phyloP scores from a whole-genome alignment of 352 stramenopile species.

The Phytophthora uliginosa region DNA sequence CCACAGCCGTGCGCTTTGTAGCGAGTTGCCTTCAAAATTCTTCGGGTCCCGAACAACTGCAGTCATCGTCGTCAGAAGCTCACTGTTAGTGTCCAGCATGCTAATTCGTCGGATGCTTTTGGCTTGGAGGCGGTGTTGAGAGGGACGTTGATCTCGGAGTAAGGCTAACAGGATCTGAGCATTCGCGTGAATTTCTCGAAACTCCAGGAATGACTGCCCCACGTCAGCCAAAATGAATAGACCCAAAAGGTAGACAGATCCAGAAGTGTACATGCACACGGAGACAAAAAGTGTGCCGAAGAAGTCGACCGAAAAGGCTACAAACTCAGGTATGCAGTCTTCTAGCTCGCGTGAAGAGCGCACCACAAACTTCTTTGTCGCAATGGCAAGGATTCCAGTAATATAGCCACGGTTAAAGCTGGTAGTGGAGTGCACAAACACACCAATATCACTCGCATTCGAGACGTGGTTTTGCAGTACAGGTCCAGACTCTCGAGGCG shows the following conservation, averaged over 20 bases:
- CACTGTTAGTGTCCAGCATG: not conserved
- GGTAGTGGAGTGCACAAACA: not conserved
- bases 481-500: not conserved
- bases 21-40: not conserved
- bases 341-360: not conserved
- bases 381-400: not conserved
- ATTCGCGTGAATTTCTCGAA: not conserved
- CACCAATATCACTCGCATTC: not conserved
- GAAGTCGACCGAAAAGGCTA: not conserved
- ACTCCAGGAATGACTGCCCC: not conserved
- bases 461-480: not conserved
- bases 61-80: not conserved
- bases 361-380: not conserved
- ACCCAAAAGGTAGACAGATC: not conserved
- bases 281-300: not conserved
- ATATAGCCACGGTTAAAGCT: not conserved
- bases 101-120: not conserved
- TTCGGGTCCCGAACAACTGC: not conserved
- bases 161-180: not conserved
- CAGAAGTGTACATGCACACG: not conserved
- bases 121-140: too few species aligned
- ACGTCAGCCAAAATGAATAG: not conserved
- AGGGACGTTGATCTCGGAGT: not conserved
- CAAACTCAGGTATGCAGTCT: not conserved
- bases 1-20: not conserved